Evolutionary conservation across 192 early-diverging fungal species (phyloP).

Genomic region (Diversispora eburnea): DNA sequence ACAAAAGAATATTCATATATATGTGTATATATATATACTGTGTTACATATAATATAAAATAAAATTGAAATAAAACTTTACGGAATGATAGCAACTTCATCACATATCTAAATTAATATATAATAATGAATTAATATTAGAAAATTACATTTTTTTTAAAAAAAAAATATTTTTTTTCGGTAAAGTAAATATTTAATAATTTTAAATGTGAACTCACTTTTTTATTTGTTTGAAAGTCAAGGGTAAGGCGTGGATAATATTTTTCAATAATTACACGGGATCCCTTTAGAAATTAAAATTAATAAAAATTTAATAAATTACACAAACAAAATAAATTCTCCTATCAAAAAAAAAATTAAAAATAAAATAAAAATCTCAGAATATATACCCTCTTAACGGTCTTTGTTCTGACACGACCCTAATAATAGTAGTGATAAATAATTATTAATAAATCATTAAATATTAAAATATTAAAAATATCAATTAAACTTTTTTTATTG

Average conservation of each 20-base stretch:
- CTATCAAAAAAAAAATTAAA: neutral
- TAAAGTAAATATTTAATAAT: neutral
- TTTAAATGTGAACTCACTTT: conserved; percentile 68
- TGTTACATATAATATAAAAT: neutral
- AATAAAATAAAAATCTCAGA: neutral
- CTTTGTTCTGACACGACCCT: conserved; percentile 99
- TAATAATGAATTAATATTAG: neutral
- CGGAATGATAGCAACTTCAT: conserved; percentile 95
- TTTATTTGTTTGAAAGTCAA: conserved; percentile 99
- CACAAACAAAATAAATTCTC: no score
- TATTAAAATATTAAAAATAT: no score
- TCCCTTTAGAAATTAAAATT: conserved; percentile 47
- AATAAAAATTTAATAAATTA: neutral
- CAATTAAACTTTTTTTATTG: no score
- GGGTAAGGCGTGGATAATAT: conserved; percentile 98
- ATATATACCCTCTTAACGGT: conserved; percentile 86
- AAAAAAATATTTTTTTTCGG: no score
- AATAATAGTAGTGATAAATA: neutral
- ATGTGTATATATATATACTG: neutral
- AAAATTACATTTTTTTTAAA: no score
- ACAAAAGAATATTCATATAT: neutral
- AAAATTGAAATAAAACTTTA: neutral
- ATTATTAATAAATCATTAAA: no score
- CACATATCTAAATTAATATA: conserved; percentile 10
- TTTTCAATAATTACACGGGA: conserved; percentile 99